phyloP scores from a whole-genome alignment of 305 asterid genomes.

The Fraxinus ornus region DNA sequence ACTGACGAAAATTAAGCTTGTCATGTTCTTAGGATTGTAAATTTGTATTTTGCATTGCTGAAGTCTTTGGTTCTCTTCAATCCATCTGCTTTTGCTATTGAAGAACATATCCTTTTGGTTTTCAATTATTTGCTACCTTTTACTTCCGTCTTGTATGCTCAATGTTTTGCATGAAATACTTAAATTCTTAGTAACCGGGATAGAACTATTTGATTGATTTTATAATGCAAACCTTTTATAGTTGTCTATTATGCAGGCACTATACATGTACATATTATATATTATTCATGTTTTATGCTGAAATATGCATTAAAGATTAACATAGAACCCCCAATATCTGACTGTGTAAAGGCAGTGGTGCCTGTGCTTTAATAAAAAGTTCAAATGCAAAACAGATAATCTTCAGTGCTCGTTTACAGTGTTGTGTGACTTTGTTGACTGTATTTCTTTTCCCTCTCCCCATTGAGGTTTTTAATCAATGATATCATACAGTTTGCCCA shows the following conservation, averaged over 20 bases:
- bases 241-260: not conserved
- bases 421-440: not conserved
- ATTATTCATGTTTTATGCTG: not conserved
- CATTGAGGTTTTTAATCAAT: constrained; percentile 1
- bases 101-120: not conserved
- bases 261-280: not conserved
- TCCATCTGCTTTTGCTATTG: not conserved
- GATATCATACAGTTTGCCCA: constrained; percentile 72
- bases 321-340: not conserved
- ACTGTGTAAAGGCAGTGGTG: not conserved
- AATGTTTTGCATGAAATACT: not conserved
- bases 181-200: not conserved
- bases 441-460: not conserved
- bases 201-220: not conserved
- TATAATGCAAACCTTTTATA: not conserved
- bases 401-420: not conserved
- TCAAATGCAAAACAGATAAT: not conserved
- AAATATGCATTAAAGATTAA: not conserved
- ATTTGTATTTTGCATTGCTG: not conserved
- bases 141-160: not conserved
- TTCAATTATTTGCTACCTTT: not conserved
- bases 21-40: not conserved
- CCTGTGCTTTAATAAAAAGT: not conserved
- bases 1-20: not conserved
- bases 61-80: constrained; percentile 5